Evolutionary conservation across 176 grass and related monocot species (phyloP).

Genomic region (Musa schizocarpa): DNA sequence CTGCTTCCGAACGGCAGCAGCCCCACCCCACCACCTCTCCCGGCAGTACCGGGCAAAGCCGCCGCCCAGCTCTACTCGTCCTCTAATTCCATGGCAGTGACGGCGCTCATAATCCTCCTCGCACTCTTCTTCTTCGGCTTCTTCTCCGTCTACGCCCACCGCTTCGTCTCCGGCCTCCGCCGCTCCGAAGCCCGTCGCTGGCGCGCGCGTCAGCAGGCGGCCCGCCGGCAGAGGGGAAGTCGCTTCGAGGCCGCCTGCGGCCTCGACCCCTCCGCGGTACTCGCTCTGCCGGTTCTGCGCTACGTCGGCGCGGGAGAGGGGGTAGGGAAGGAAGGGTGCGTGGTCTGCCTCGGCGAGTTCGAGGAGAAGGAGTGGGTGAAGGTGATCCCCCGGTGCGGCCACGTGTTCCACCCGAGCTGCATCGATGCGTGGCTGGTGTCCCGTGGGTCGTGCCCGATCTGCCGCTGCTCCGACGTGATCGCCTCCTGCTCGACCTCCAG

Average conservation of each 20-base stretch:
- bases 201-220: neutral
- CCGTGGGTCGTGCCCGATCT: conserved; percentile 27
- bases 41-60: neutral
- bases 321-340: conserved; percentile 11
- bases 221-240: neutral
- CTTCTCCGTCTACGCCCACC: conserved; percentile 14
- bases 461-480: conserved; percentile 20
- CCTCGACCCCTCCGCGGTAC: conserved; percentile 15
- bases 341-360: conserved; percentile 38
- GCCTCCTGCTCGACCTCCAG: neutral
- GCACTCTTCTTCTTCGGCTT: conserved; percentile 22
- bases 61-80: conserved; percentile 7
- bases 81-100: neutral
- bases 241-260: conserved; percentile 2
- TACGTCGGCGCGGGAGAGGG: neutral
- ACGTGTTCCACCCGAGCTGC: conserved; percentile 29
- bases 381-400: conserved; percentile 29
- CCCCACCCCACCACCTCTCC: neutral
- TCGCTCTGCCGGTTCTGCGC: conserved; percentile 18
- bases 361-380: conserved; percentile 29
- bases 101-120: conserved; percentile 18
- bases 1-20: neutral
- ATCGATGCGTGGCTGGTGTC: conserved; percentile 28
- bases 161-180: conserved; percentile 10
- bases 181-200: neutral